Percentiles rank a stretch among this genome's conserved stretches.
These are phyloP conservation scores for Gamsiella multidivaricata DNA, from an alignment of 192 early-diverging fungal genomes.

Conservation along the genomic window DNA sequence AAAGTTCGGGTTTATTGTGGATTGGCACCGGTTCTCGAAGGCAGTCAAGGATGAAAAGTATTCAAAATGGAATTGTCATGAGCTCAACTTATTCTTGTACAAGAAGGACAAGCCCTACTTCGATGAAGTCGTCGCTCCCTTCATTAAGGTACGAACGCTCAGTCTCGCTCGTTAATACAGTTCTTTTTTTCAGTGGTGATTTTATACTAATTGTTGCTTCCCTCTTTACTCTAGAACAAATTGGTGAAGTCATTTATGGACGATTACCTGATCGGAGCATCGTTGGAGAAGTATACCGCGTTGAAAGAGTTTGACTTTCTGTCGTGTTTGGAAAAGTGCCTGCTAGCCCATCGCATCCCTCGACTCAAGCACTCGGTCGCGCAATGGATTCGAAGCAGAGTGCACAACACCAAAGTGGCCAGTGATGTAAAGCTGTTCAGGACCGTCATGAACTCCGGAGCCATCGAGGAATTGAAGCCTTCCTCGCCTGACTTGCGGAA, in stretches of 20 bases:
- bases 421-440: slow-evolving; percentile 35
- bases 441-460: slow-evolving; percentile 34
- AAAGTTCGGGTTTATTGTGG: slow-evolving; percentile 47
- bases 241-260: slow-evolving; percentile 60
- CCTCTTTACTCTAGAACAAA: slow-evolving; percentile 56
- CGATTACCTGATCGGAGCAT: slow-evolving; percentile 50
- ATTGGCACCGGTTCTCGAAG: slow-evolving; percentile 43
- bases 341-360: slow-evolving; percentile 53
- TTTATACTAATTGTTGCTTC: background rate
- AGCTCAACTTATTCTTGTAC: slow-evolving; percentile 62
- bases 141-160: slow-evolving; percentile 52
- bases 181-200: background rate
- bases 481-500: background rate
- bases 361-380: slow-evolving; percentile 24
- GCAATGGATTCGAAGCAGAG: slow-evolving; percentile 37
- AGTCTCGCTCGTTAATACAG: too few relatives aligned
- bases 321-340: slow-evolving; percentile 56
- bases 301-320: slow-evolving; percentile 41
- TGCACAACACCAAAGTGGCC: slow-evolving; percentile 15
- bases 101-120: slow-evolving; percentile 59
- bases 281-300: slow-evolving; percentile 42
- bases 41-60: slow-evolving; percentile 50
- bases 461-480: background rate
- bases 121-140: slow-evolving; percentile 41
- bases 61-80: slow-evolving; percentile 54